These are phyloP conservation scores for Phaeosphaeriaceae sp. DNA, from an alignment of 2,329 filamentous ascomycete genomes.

Conservation along the genomic window DNA sequence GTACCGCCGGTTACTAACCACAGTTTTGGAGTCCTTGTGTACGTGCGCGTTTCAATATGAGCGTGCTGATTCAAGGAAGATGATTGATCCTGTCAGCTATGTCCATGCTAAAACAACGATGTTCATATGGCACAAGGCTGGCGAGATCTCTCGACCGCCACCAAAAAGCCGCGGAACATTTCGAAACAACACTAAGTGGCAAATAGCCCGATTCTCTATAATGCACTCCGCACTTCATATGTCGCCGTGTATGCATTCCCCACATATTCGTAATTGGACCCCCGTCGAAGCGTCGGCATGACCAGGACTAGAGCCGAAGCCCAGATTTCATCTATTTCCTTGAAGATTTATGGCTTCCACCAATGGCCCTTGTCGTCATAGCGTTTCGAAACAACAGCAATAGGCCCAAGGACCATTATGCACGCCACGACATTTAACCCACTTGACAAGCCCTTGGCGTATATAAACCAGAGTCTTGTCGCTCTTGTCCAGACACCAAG, in stretches of 20 bases:
- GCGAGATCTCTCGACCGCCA: background rate
- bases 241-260: background rate
- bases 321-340: background rate
- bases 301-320: background rate
- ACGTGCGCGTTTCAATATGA: background rate
- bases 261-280: background rate
- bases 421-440: background rate
- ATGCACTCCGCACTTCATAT: conserved; percentile 4
- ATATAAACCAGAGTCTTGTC: conserved; percentile 23
- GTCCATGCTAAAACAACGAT: background rate
- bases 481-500: conserved; percentile 12
- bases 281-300: background rate
- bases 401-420: background rate
- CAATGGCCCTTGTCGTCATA: background rate
- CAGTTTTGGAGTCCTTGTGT: background rate
- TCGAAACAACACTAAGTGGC: conserved; percentile 1
- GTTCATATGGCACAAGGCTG: background rate
- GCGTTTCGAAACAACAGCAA: background rate
- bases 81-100: background rate
- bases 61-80: background rate
- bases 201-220: background rate
- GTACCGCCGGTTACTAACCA: background rate
- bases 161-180: background rate
- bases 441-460: conserved; percentile 18
- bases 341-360: background rate